These are phyloP conservation scores for Ambrosia hybrid DNA, from an alignment of 140 eudicot species.

Conservation along the genomic window DNA sequence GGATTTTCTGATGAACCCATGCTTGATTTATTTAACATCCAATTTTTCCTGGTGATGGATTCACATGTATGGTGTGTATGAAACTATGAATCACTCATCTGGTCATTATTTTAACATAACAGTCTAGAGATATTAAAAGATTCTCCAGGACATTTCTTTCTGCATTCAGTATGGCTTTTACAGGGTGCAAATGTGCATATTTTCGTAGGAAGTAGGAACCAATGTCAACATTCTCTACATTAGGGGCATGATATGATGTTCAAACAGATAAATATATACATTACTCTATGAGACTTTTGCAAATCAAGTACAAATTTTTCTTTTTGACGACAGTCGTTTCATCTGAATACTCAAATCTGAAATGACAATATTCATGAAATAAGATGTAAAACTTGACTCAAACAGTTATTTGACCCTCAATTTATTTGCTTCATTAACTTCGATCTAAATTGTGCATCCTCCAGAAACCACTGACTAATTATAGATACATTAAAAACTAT, in stretches of 20 bases:
- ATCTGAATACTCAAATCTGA: slow-evolving; percentile 30
- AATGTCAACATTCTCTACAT: neutral
- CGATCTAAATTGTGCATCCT: slow-evolving; percentile 27
- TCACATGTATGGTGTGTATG: neutral
- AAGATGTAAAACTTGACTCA: slow-evolving; percentile 26
- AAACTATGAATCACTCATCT: neutral
- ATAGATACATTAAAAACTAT: slow-evolving; percentile 29
- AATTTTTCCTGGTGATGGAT: neutral
- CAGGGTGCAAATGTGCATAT: neutral
- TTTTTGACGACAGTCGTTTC: neutral
- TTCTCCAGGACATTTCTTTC: neutral
- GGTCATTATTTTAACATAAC: neutral
- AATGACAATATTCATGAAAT: slow-evolving; percentile 22
- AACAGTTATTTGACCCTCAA: slow-evolving; percentile 31
- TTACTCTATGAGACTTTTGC: slow-evolving; percentile 7
- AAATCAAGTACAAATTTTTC: neutral
- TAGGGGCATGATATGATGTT: slow-evolving; percentile 17
- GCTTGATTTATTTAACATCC: slow-evolving; percentile 2
- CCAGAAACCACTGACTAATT: slow-evolving; percentile 33
- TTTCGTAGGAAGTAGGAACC: neutral
- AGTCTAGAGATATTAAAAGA: neutral
- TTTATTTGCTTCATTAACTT: slow-evolving; percentile 31
- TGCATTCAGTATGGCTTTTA: neutral
- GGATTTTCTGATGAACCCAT: neutral
- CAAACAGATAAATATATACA: slow-evolving; percentile 33